A percentile compares a stretch with the other conserved stretches of the same genome.
phyloP scores from a whole-genome alignment of 495 filamentous ascomycete genomes.

The Delitschia confertaspora region DNA sequence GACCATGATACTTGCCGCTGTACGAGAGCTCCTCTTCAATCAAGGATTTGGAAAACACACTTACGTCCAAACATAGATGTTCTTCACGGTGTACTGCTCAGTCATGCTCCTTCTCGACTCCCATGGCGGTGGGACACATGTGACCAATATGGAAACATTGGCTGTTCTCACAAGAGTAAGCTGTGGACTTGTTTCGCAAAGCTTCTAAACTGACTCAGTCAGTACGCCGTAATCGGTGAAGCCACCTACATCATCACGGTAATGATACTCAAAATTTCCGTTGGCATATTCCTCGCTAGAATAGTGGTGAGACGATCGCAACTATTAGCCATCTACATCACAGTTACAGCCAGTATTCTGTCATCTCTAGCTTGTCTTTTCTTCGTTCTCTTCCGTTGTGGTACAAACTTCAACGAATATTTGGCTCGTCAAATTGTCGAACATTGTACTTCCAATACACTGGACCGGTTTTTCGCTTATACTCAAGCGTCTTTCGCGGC shows the following conservation, averaged over 20 bases:
- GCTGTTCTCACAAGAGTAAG: slow-evolving; percentile 13
- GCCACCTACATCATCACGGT: slow-evolving; percentile 26
- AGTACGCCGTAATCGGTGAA: slow-evolving; percentile 27
- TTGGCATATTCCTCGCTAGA: slow-evolving; percentile 33
- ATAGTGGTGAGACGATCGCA: slow-evolving; percentile 31
- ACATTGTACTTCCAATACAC: slow-evolving; percentile 17
- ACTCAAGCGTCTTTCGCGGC: slow-evolving; percentile 28
- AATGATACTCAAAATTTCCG: slow-evolving; percentile 31
- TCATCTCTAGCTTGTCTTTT: slow-evolving; percentile 26
- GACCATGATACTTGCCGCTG: slow-evolving; percentile 28
- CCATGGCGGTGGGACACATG: slow-evolving; percentile 24
- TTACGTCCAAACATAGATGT: slow-evolving; percentile 2
- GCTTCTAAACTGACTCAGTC: background rate
- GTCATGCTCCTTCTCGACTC: slow-evolving; percentile 11
- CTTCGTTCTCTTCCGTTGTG: slow-evolving; percentile 31
- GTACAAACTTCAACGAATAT: slow-evolving; percentile 21
- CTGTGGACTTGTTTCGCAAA: background rate
- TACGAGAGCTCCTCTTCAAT: slow-evolving; percentile 5
- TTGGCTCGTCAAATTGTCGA: slow-evolving; percentile 16
- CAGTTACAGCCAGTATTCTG: slow-evolving; percentile 20
- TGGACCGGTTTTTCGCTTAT: slow-evolving; percentile 22
- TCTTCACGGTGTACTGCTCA: slow-evolving; percentile 22
- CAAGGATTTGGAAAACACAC: background rate
- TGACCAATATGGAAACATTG: slow-evolving; percentile 7
- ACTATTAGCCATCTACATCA: slow-evolving; percentile 20